Base-by-base conservation (phyloP, 73 alveolate species). In the Stentor coeruleus region DNA sequence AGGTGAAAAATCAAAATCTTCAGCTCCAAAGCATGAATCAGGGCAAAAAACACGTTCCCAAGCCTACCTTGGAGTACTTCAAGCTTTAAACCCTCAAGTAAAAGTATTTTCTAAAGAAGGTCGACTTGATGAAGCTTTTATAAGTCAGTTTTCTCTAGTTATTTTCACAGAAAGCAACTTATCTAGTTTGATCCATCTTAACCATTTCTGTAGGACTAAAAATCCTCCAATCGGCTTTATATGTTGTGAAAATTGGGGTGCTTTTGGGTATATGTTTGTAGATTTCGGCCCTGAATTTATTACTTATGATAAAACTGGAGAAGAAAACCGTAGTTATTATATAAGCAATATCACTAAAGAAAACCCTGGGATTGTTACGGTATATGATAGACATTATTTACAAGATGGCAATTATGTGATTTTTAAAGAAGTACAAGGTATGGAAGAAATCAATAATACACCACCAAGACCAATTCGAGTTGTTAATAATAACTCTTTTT, bases 361-460 rank as follows among this genome's bases (percentile, higher is more conserved):
- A 74, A 91, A 86, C 59, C 97, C 93, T 14, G 93, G 95, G 72
- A 77, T 93, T 59, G 97, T 95, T 77, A 90, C 98, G 0, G 95
- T 95, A 58, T 96, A 94, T 87, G 98, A 94, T 3, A 98, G 96
- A 86, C 98, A 94, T 82, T 92, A 91, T 38, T 91, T 91, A 84
- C 93, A 91, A 31, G 99, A 97, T 84, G 99, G 99, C 39, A 98
- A 96, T 81, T 90, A 86, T 81, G 98, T 98, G 58, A 89, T 90
- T 76, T 97, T 98, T 86, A 91, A 93, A 59, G 99, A 98, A 82
- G 99, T 98, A 3, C 95, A 94, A 74, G 99, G 99, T 59, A 98
- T 98, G 99, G 86, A 95, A 31, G 98, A 96, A 87, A 91, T 98
- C 84, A 98, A 98, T 91, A 95, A 89, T 81, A 89, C 92, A 58